Base-by-base conservation (phyloP, 2,329 filamentous ascomycete species). In the Exophiala alcalophila region DNA sequence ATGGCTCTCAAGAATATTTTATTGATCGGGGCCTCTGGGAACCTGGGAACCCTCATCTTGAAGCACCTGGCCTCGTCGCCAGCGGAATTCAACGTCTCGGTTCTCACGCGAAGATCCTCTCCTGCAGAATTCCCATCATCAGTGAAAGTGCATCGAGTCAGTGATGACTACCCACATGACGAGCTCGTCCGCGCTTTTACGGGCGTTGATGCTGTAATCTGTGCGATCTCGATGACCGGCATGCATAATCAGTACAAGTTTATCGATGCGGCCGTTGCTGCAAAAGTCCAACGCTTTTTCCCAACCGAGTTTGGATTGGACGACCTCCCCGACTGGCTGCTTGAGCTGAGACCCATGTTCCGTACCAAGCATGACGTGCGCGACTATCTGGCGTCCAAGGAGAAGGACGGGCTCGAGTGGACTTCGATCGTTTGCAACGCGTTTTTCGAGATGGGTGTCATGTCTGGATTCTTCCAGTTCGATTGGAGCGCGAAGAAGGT, bases 381-480 rank as follows among this genome's bases (percentile, higher is more conserved):
- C 18, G 50, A 57, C 7, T 49, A 63, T 14, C 47, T 62, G 4
- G 49, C 58, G 21, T 21, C 54, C 7, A 50, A 57, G 40, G 7
- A 47, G 10, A 20, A 45, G 5, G 28, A 41, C 25, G 45, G 56
- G 5, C 40, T 46, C 0, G 45, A 44, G 3, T 58, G 65, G 39
- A 59, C 50, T n/a, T 64, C 59, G 23, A 63, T 59, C 4, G 42
- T 64, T 6, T 54, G 55, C 18, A 61, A 46, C 5, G 65, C 63
- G 2, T 66, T 66, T 42, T 56, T 67, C 15, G 63, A 65, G 41
- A 62, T 59, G 59, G 50, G 55, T 23, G 36, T 68, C 16, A 36
- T 56, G 14, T 34, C 59, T 0, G 61, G 60, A 1, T 72, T 80
- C 49, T 41, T 77, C 7, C 40, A 77, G 1, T 63, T 74, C 38